Base-by-base conservation (phyloP, 2,329 filamentous ascomycete genomes). In the Fusarium brevicatenulatum region DNA sequence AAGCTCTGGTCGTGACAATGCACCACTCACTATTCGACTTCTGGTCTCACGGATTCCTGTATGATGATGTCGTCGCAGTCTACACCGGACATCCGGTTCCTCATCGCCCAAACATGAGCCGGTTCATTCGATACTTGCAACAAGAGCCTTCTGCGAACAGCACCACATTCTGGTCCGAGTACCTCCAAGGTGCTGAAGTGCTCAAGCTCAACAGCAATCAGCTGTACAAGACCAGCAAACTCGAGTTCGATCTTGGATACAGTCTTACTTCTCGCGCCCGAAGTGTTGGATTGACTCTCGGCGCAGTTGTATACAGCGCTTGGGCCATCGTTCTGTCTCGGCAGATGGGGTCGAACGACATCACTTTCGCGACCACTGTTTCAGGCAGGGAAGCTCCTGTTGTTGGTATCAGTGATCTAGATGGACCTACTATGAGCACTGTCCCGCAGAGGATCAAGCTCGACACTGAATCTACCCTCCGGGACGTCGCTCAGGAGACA, bases 1-100 rank as follows among this genome's bases (percentile, higher is more conserved):
- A 19, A 18, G 40, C 70, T 19, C 64, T 81, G 2, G 76, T 78
- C 1, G 70, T 81, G 16, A 76, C 77, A 4, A 79, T 79, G 71
- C 80, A 81, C 52, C 80, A 81, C 56, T 76, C 78, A 9, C 72
- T 81, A 5, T 80, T 80, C 30, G 80, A 81, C 58, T 80, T 75
- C 54, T 81, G 79, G 78, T 81, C 80, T 25, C 73, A 78, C 23
- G 49, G 66, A 7, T 80, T 81, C 44, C 44, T 80, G 19, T 77
- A 78, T 21, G 66, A 77, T 13, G 79, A 81, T 49, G 71, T 76
- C 6, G 56, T 61, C 4, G 61, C 58, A 7, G 53, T 7, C 1
- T 71, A 69, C n/a, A 42, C 28, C 1, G 61, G 57, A 2, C 44
- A 34, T 3, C 8, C 28, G 0, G 28, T 59, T 7, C 44, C 40